Base-by-base conservation (phyloP, 768 basidiomycete species). In the Xerocomus spinulosus region DNA sequence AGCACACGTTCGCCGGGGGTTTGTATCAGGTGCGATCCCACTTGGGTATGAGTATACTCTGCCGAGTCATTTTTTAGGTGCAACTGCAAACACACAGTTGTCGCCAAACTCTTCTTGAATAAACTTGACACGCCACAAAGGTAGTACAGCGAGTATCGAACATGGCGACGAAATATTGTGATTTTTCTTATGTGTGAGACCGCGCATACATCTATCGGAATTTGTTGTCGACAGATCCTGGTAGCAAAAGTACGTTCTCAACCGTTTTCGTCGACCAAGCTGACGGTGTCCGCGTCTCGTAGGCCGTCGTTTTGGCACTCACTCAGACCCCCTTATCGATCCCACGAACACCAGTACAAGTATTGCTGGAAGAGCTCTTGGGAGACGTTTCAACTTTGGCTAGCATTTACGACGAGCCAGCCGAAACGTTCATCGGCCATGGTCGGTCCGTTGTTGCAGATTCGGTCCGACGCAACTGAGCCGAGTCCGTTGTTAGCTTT, bases 181-280 rank as follows among this genome's bases (percentile, higher is more conserved):
- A 99, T 59, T 93, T 87, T 5, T 91, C 96, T 12, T 95, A 98
- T 64, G 91, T 99, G 14, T 79, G 96, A 34, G 96, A 99, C 66
- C 79, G 94, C 40, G 96, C 96, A 1, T 99, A 98, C 62, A 95
- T 98, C 33, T 98, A 98, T 61, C 98, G 96, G 96, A 77, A 95
- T 51, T 62, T 99, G 53, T 67, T 99, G 23, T 95, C 92, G 6
- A 93, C 92, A 47, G 95, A 99, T 66, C 91, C 94, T 1, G 90
- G 82, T 2, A 15, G 95, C 96, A 0, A 99, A 97, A 78, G 93
- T 90, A 52, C 9, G 3, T n/a, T 30, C 10, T 20, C 18, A 35
- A n/a, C 17, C 17, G 28, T 12, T 3, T 39, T 2, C 28, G 2
- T 2, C 18, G 3, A 7, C 29, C 23, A 33, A 23, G 28, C 29